These are phyloP conservation scores for Beverwykella pulmonaria DNA, from an alignment of 495 filamentous ascomycete genomes.

Conservation along the genomic window DNA sequence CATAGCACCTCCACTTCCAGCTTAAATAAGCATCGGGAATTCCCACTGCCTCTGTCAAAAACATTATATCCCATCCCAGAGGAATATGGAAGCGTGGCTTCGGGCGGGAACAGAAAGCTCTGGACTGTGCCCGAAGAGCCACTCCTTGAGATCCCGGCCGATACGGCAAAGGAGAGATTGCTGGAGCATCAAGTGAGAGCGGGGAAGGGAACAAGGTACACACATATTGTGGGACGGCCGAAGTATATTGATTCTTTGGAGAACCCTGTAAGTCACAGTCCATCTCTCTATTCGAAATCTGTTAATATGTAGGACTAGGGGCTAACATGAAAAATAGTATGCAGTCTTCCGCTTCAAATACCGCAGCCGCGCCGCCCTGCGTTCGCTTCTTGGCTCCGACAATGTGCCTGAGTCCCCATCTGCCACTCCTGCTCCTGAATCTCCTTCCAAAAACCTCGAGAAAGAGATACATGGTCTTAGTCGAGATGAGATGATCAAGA, in stretches of 20 bases:
- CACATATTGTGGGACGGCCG: conserved; percentile 44
- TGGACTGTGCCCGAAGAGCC: conserved; percentile 15
- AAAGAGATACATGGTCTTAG: background rate
- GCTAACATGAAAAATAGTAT: conserved; percentile 40
- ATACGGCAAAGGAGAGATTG: conserved; percentile 15
- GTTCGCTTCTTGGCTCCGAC: conserved; percentile 2
- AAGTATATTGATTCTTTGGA: conserved; percentile 49
- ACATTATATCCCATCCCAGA: background rate
- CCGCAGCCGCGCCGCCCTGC: conserved; percentile 39
- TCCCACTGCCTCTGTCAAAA: background rate
- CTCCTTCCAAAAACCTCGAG: background rate
- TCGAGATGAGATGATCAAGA: background rate
- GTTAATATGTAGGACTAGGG: too few relatives aligned
- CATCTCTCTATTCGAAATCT: background rate
- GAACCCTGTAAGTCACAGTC: conserved; percentile 37
- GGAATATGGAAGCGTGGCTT: background rate
- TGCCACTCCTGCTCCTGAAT: background rate
- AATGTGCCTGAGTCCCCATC: conserved; percentile 2
- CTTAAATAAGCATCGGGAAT: background rate
- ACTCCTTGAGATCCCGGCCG: conserved; percentile 6
- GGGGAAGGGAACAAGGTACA: conserved; percentile 45
- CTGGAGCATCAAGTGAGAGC: conserved; percentile 45
- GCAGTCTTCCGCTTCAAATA: conserved; percentile 56
- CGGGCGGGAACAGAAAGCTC: background rate
- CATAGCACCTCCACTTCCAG: background rate